These are phyloP conservation scores for Umbellularia californica DNA, from an alignment of 164 flowering plant species.

Conservation along the genomic window DNA sequence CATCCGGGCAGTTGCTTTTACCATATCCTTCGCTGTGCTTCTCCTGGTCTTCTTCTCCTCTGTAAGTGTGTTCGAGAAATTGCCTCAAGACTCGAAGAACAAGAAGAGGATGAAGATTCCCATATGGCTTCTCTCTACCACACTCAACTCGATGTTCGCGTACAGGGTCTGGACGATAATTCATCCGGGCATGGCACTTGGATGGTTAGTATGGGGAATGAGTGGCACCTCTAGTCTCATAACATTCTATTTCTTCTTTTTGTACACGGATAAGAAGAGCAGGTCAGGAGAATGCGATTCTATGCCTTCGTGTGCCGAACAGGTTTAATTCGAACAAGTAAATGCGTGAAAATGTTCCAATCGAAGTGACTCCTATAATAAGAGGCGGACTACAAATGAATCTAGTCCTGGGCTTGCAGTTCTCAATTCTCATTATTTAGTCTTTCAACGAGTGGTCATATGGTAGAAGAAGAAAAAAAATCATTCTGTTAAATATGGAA, in stretches of 20 bases:
- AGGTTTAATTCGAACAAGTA: too few relatives aligned
- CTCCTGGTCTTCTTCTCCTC: constrained; percentile 1
- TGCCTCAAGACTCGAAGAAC: constrained; percentile 2
- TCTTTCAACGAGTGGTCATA: too few relatives aligned
- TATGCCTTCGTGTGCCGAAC: too few relatives aligned
- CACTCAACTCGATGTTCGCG: constrained; percentile 1
- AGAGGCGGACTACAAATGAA: too few relatives aligned
- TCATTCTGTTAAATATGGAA: too few relatives aligned
- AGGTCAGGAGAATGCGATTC: too few relatives aligned
- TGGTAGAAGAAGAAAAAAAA: too few relatives aligned
- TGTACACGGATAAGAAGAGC: not conserved
- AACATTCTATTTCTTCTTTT: constrained; percentile 3
- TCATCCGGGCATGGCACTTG: not conserved
- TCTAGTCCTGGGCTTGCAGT: too few relatives aligned
- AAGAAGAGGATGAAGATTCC: constrained; percentile 3
- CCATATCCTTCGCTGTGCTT: not conserved
- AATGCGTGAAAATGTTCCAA: too few relatives aligned
- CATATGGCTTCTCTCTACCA: constrained; percentile 2
- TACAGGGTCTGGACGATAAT: not conserved
- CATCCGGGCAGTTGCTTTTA: not conserved
- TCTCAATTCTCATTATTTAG: too few relatives aligned
- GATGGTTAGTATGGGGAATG: constrained; percentile 8
- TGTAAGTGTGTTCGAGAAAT: not conserved
- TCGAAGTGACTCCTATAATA: too few relatives aligned
- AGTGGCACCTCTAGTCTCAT: not conserved